A percentile compares a stretch with the other conserved stretches of the same genome.
Conservation (phyloP, 2,329 filamentous ascomycete species). For the Xylariaceae sp. region DNA sequence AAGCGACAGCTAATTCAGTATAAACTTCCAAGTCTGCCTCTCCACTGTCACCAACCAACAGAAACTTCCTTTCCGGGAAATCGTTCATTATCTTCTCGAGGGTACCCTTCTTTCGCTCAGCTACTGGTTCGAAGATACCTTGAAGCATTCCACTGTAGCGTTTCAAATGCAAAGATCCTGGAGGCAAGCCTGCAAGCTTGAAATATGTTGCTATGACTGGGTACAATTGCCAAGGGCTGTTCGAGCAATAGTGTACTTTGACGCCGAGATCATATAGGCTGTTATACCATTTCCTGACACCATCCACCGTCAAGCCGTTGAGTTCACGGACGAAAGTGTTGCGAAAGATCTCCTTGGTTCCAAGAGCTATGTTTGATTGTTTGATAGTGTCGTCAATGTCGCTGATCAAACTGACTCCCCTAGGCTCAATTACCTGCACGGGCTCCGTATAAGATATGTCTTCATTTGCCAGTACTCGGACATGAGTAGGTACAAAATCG, state of each 20-base stretch:
- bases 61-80: slow-evolving; percentile 84
- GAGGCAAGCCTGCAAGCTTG: slow-evolving; percentile 71
- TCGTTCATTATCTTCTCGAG: slow-evolving; percentile 81
- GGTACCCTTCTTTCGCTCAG: slow-evolving; percentile 86
- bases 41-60: slow-evolving; percentile 91
- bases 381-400: slow-evolving; percentile 99
- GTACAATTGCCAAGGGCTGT: slow-evolving; percentile 96
- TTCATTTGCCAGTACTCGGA: slow-evolving; percentile 82
- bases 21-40: slow-evolving; percentile 97
- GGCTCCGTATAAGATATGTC: slow-evolving; percentile 76
- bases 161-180: slow-evolving; percentile 90
- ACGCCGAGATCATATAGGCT: slow-evolving; percentile 75
- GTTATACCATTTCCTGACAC: slow-evolving; percentile 86
- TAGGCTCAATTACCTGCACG: slow-evolving; percentile 70
- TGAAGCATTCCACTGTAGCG: slow-evolving; percentile 96
- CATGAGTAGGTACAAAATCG: slow-evolving; percentile 85
- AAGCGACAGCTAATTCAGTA: slow-evolving; percentile 80
- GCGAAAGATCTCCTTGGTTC: slow-evolving; percentile 89
- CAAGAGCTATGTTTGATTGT: slow-evolving; percentile 81
- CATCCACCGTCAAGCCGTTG: slow-evolving; percentile 74
- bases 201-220: slow-evolving; percentile 86
- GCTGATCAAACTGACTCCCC: slow-evolving; percentile 87
- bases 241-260: slow-evolving; percentile 95
- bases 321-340: slow-evolving; percentile 93
- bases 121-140: slow-evolving; percentile 95